Conservation (phyloP, 2,329 filamentous ascomycete species). For the Balansia obtecta region DNA sequence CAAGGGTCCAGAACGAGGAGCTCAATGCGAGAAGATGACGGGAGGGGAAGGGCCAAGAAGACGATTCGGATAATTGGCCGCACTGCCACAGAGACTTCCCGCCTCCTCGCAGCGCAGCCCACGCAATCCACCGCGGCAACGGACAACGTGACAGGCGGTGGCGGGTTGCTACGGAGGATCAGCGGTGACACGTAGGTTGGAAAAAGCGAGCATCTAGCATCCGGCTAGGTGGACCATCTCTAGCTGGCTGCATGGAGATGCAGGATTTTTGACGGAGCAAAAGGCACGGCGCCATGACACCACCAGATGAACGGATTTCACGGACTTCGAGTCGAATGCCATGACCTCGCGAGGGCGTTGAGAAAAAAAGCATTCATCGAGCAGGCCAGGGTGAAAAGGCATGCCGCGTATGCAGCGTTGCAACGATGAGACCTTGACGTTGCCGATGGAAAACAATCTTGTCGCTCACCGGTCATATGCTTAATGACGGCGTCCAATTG, state of each 20-base stretch:
- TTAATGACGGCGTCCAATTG: not conserved
- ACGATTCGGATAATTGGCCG: conserved; percentile 1
- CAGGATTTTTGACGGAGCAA: not conserved
- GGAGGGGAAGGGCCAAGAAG: not conserved
- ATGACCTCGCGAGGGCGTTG: not conserved
- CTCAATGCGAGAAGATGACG: not conserved
- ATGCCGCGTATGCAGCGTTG: not conserved
- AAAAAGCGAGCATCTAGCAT: not conserved
- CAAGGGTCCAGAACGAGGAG: not conserved
- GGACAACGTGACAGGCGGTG: not conserved
- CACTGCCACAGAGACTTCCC: not conserved
- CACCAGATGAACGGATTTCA: not conserved
- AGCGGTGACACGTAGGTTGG: not conserved
- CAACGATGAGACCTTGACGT: not conserved
- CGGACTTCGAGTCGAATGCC: not conserved
- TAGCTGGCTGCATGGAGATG: not conserved
- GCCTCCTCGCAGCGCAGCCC: not conserved
- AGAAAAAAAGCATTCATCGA: not conserved
- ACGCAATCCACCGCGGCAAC: not conserved
- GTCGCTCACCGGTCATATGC: not conserved
- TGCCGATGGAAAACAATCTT: not conserved
- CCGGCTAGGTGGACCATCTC: not conserved
- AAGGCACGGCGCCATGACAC: not conserved
- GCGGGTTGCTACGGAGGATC: not conserved
- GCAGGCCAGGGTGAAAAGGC: not conserved